Evolutionary conservation across 768 basidiomycete species (phyloP), one percentile per base, ranked within the genome.

Genomic region (Cystofilobasidium ferigula): DNA sequence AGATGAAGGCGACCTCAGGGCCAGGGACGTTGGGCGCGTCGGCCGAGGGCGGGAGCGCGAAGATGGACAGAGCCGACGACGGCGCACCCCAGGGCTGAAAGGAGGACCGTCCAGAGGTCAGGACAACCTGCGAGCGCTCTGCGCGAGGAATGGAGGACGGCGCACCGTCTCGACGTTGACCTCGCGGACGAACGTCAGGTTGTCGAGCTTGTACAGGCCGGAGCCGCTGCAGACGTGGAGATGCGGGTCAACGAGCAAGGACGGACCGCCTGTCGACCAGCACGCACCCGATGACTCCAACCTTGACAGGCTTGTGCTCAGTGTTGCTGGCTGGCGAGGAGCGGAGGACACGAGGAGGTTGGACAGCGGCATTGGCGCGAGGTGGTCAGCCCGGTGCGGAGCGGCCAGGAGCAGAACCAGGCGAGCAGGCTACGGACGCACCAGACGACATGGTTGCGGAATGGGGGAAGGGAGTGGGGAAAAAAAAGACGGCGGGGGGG

Each of bases 21-120:
- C 90, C 89, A 0, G 87, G 86, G 3, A 53, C 24, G 61, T 61
- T 62, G 54, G 65, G 59, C 10, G 40, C 51, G 20, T 45, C 48
- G 28, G 47, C 48, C 35, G 36, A 13, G 30, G 65, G 61, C 1
- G 89, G 88, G 26, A 95, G 84, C n/a, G 85, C 76, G 24, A 85
- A 85, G 74, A 99, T 93, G n/a, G 86, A 85, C 70, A 98, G 92
- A 0, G 91, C 91, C 0, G 91, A 87, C 38, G 86, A 88, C 3
- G 94, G 89, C 71, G 81, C 79, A 28, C 94, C 94, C 92, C 92
- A 98, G 13, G 94, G 94, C 89, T 93, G 69, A 16, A 10, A 18
- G 30, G 40, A 24, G n/a, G 13, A 24, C 28, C 38, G 43, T 24
- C 40, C 40, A 18, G 7, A 14, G 40, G 10, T 3, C 7, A 42